These are phyloP conservation scores for Neoboletus magnificus DNA, from an alignment of 768 basidiomycete genomes.

Conservation along the genomic window DNA sequence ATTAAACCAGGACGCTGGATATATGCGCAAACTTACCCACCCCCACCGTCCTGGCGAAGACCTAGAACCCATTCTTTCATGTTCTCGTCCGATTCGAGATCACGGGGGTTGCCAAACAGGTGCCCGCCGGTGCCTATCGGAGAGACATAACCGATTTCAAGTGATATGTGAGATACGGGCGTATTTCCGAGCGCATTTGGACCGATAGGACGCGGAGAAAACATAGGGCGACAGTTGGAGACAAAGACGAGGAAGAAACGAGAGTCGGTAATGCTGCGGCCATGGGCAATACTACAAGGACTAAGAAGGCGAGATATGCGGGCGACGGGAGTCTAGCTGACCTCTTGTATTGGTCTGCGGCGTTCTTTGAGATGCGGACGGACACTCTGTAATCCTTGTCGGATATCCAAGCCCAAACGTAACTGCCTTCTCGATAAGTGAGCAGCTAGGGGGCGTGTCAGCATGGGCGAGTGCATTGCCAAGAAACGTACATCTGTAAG, in stretches of 20 bases:
- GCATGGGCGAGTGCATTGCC: background rate
- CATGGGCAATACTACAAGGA: conserved; percentile 18
- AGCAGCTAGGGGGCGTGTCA: conserved; percentile 48
- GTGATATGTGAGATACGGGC: conserved; percentile 41
- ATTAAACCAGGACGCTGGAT: conserved; percentile 1
- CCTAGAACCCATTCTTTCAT: conserved; percentile 54
- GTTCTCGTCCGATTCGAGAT: conserved; percentile 39
- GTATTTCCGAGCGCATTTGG: conserved; percentile 35
- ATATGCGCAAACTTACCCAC: conserved; percentile 45
- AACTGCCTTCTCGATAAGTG: conserved; percentile 43
- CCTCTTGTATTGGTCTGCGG: conserved; percentile 43
- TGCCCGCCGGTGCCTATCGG: conserved; percentile 41
- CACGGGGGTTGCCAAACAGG: conserved; percentile 49
- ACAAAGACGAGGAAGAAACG: conserved; percentile 48
- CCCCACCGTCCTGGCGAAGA: conserved; percentile 54
- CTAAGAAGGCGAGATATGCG: background rate
- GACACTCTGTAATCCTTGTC: conserved; percentile 53
- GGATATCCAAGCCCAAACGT: conserved; percentile 63
- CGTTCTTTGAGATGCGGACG: conserved; percentile 52
- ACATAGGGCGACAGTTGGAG: conserved; percentile 48
- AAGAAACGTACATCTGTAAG: conserved; percentile 47
- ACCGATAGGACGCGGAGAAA: conserved; percentile 49
- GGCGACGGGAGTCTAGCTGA: conserved; percentile 22
- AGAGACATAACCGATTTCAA: conserved; percentile 49
- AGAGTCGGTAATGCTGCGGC: conserved; percentile 41